Evolutionary conservation across 2,329 filamentous ascomycete genomes (phyloP).

Genomic region (Colletotrichum tabaci): DNA sequence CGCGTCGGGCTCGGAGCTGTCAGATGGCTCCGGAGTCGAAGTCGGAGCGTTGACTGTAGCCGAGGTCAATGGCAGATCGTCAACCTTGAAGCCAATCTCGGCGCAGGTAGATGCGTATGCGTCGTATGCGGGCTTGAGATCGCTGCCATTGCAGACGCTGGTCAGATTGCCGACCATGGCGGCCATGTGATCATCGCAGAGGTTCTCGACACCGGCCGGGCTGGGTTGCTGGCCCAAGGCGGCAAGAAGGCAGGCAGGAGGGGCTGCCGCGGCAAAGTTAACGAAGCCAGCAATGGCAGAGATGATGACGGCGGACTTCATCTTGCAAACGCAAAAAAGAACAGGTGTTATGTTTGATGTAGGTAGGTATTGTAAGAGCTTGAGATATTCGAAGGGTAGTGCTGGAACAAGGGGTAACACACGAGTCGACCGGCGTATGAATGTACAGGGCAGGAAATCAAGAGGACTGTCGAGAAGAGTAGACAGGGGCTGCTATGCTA

Average conservation of each 20-base stretch:
- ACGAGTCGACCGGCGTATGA: not conserved
- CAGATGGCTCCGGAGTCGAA: not conserved
- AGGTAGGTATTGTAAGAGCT: not conserved
- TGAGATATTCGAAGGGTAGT: not conserved
- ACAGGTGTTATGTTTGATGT: not conserved
- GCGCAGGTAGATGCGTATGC: conserved; percentile 35
- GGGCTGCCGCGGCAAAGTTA: conserved; percentile 29
- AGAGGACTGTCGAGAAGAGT: not conserved
- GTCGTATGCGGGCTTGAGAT: conserved; percentile 35
- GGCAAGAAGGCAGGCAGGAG: conserved; percentile 42
- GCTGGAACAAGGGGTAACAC: not conserved
- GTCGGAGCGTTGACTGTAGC: not conserved
- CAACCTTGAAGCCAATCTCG: conserved; percentile 24
- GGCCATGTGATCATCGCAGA: conserved; percentile 41
- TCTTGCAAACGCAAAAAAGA: not conserved
- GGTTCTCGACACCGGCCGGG: conserved; percentile 21
- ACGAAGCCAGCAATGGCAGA: conserved; percentile 29
- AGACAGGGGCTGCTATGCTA: not conserved
- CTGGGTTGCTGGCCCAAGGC: conserved; percentile 40
- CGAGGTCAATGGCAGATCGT: conserved; percentile 14
- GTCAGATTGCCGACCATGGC: conserved; percentile 41
- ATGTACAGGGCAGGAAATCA: not conserved
- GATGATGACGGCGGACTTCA: conserved; percentile 27
- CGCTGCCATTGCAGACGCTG: conserved; percentile 18
- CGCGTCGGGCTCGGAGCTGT: conserved; percentile 1